Evolutionary conservation across 192 early-diverging fungal genomes (phyloP), one percentile per base, ranked within the genome.

Genomic region (Linnemannia schmuckeri): DNA sequence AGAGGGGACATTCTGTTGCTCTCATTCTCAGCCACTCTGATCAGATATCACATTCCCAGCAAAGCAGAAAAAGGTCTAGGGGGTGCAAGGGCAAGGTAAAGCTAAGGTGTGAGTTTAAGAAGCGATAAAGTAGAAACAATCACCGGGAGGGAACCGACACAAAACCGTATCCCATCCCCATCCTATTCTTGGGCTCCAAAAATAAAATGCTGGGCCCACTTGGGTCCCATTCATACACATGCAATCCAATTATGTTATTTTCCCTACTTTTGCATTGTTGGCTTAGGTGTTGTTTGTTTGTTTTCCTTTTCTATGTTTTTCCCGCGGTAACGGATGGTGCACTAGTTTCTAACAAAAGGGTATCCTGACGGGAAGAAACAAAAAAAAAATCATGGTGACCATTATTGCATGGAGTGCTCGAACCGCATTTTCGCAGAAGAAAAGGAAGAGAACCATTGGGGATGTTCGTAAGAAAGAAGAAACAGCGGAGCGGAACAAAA

Each of bases 401-500:
- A 27, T 27, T 27, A 8, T n/a, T n/a, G 9, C n/a, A 6, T 57
- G 18, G 24, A 7, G 61, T 30, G 30, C 30, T 33, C 30, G 15
- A 66, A 66, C 61, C 61, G 61, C 61, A 35, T 35, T 66, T 30
- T 66, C 61, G 61, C 61, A 66, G 30, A 33, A 33, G 2, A 12
- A 33, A 66, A 66, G 27, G 30, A 66, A 12, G n/a, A n/a, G 27
- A 12, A 30, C 57, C 57, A 63, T 33, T 12, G 27, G 54, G 8
- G 57, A 9, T 57, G 54, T 20, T 4, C 8, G 33, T 24, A 2
- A 15, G 30, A 33, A 33, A 12, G 61, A 66, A 66, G 27, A 66
- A 66, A 66, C 61, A 33, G 61, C 61, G 61, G 61, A 66, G 30
- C 61, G 61, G 61, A 66, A 66, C 27, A 66, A 61, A 66, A 66